Evolutionary conservation across 1,284 basidiomycete species (phyloP).

Genomic region (Erythrobasidium hasegawianum): DNA sequence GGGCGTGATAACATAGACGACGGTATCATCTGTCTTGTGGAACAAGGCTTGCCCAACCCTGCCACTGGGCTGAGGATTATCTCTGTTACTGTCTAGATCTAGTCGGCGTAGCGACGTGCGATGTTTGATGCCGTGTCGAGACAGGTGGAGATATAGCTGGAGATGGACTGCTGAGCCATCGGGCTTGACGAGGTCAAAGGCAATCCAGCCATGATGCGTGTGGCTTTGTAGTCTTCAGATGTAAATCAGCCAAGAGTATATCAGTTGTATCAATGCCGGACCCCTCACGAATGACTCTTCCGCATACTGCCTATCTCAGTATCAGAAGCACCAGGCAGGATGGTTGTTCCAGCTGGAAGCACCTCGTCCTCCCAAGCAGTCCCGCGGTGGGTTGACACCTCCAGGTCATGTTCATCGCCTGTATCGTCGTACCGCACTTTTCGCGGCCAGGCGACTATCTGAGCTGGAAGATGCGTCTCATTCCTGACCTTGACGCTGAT

Average conservation of each 20-base stretch:
- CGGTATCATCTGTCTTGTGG: not conserved
- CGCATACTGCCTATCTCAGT: too few species aligned
- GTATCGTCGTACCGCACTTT: constrained; percentile 7
- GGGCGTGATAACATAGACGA: constrained; percentile 11
- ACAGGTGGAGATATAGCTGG: constrained; percentile 22
- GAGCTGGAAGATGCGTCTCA: not conserved
- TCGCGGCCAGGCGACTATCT: constrained; percentile 32
- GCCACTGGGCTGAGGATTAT: constrained; percentile 17
- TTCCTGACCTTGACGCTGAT: not conserved
- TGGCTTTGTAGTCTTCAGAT: too few species aligned
- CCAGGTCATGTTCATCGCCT: constrained; percentile 6
- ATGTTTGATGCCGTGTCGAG: constrained; percentile 21
- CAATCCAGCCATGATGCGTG: too few species aligned
- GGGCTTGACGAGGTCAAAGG: constrained; percentile 7
- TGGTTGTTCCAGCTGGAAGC: constrained; percentile 18
- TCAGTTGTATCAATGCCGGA: too few species aligned
- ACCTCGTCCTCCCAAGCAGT: constrained; percentile 13
- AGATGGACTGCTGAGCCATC: constrained; percentile 17
- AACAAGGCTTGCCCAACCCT: constrained; percentile 6
- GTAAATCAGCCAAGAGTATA: too few species aligned
- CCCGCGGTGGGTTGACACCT: constrained; percentile 22
- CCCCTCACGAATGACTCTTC: too few species aligned
- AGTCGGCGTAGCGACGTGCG: constrained; percentile 14
- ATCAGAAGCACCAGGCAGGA: not conserved
- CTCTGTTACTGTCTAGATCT: constrained; percentile 29